Base-by-base conservation (phyloP, 108 stramenopile species). In the Seminavis robusta region DNA sequence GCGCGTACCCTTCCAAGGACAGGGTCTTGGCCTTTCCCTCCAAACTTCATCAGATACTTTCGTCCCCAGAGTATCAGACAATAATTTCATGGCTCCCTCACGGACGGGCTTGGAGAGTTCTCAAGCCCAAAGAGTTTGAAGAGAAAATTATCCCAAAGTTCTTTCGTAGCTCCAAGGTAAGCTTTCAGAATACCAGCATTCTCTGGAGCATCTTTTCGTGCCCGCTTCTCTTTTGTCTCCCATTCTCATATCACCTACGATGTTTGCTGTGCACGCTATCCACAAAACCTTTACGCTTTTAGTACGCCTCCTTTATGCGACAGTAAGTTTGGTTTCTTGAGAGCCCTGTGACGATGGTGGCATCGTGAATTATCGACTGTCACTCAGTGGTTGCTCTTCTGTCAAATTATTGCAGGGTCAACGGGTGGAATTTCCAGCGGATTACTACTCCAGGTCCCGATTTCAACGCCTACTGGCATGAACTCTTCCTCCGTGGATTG, bases 51-150 rank as follows among this genome's bases (percentile, higher is more conserved):
- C 57, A 57, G 30, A 78, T 78, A 2, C 43, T 78, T 1, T 73
- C 67, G 11, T 44, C 47, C 26, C 62, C 67, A 6, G 67, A 56
- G 26, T 78, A 48, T 44, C 47, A 51, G 7, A 47, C 64, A n/a
- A 63, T 33, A 48, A 65, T 78, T 48, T 15, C 66, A 1, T 78
- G 77, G 77, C 40, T 59, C 23, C 67, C 71, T 10, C 77, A 78
- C 48, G 77, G 77, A 15, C 42, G 71, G n/a, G 50, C 56, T 10
- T 78, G 77, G 77, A 48, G 38, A 16, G 30, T 78, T 13, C 2
- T 65, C 11, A 57, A 69, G 9, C 73, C 53, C 45, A 57, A 68
- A 36, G 44, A 21, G 3, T 74, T 74, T 42, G 73, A 74, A 44
- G 34, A 49, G 43, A 48, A 47, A 31, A 48, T 74, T 3, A 74